These are phyloP conservation scores for Kwoniella dendrophila DNA, from an alignment of 768 basidiomycete species.

Conservation along the genomic window DNA sequence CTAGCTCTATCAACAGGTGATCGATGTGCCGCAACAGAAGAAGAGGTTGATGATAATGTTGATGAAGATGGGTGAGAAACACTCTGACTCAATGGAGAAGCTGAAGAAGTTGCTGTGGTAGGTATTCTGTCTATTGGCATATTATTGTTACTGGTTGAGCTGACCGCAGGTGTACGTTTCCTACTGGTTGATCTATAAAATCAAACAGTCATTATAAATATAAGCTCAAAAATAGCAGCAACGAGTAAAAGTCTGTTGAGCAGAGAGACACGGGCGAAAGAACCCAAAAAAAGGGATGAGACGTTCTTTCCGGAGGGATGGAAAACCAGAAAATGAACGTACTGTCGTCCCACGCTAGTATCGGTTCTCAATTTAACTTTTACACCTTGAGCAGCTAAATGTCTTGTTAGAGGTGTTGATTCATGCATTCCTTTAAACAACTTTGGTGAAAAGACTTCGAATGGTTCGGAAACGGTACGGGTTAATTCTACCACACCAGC, in stretches of 20 bases:
- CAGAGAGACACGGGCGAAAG: too few species aligned
- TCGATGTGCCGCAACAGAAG: background rate
- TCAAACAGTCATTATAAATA: background rate
- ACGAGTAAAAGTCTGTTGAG: too few species aligned
- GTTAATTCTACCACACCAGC: slow-evolving; percentile 39
- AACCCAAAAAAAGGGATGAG: too few species aligned
- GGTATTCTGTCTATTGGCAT: background rate
- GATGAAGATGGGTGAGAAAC: background rate
- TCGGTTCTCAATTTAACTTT: slow-evolving; percentile 56
- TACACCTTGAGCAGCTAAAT: slow-evolving; percentile 55
- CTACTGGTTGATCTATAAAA: slow-evolving; percentile 14
- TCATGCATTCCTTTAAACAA: slow-evolving; percentile 56
- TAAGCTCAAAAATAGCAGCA: background rate
- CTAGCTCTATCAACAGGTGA: slow-evolving; percentile 6
- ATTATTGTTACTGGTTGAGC: background rate
- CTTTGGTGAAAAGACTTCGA: slow-evolving; percentile 57
- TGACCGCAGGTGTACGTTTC: slow-evolving; percentile 11
- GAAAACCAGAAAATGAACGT: slow-evolving; percentile 19
- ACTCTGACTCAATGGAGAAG: background rate
- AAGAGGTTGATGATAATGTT: background rate
- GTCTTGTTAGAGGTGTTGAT: slow-evolving; percentile 53
- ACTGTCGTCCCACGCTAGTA: slow-evolving; percentile 44
- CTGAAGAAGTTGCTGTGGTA: background rate
- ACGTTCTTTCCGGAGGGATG: background rate
- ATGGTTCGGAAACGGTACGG: slow-evolving; percentile 47